Base-by-base conservation (phyloP, 805 yeast genomes). In the Metschnikowia cubensis region DNA sequence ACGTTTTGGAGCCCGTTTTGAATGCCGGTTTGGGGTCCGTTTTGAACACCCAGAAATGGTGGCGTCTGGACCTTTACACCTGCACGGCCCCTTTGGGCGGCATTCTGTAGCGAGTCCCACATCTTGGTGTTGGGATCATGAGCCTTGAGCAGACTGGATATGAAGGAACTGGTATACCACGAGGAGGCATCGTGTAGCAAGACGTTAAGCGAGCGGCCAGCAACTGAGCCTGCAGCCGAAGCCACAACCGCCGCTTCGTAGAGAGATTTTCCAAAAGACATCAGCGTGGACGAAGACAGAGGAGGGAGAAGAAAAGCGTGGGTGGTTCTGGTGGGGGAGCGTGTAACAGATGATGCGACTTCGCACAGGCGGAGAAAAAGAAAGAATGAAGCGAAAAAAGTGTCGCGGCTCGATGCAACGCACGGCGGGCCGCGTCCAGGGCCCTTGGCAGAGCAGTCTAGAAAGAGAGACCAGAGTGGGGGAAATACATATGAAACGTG, bases 241-340 rank as follows among this genome's bases (percentile, higher is more conserved):
- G 69, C 65, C 18, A 70, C 58, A 34, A 63, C 64, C 29, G 58
- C 59, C 5, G 64, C 50, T 52, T 69, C 61, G 47, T 52, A 59
- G 20, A 59, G 47, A 29, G 54, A 38, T 48, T 57, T 57, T 53
- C 56, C 50, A 11, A 50, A 25, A 17, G 58, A 35, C 60, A 57
- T 57, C 15, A 5, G 21, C 34, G 42, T 39, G 11, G n/a, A 39
- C 21, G 33, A 29, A 39, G n/a, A 29, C 36, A 41, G 21, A 21
- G 25, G 36, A 14, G n/a, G 21, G 2, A 4, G 17, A 41, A 25
- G 29, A 41, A 41, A 41, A 41, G 35, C 35, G 32, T 13, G 15
- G 29, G 35, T 41, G 35, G 25, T 31, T 17, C 13, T 20, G 29
- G 29, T 31, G 45, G 18, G 18, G 36, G 35, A 34, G 46, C 22